Evolutionary conservation across 83 land plant species (phyloP).

Genomic region (Picea abies): DNA sequence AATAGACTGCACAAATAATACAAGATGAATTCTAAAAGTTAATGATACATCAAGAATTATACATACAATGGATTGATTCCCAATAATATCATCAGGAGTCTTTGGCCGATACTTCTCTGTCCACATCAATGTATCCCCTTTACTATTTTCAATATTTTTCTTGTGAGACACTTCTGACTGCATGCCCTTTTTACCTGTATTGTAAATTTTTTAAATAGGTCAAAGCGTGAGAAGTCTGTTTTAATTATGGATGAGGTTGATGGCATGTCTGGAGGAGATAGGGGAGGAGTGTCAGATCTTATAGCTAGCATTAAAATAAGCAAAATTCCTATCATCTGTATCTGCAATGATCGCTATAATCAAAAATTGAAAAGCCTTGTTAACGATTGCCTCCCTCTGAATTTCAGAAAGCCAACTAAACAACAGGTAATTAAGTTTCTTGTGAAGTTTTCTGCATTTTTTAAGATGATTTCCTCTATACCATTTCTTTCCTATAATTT

Average conservation of each 20-base stretch:
- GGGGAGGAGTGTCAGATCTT: slow-evolving; percentile 98
- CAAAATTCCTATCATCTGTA: too few relatives aligned
- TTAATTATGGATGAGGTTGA: slow-evolving; percentile 99
- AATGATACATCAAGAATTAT: background rate
- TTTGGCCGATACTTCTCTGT: slow-evolving; percentile 88
- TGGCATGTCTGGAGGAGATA: slow-evolving; percentile 99
- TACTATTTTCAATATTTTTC: background rate
- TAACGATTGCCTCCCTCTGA: too few relatives aligned
- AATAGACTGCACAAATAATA: background rate
- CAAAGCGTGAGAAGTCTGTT: slow-evolving; percentile 68
- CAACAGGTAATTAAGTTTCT: too few relatives aligned
- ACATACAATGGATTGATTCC: slow-evolving; percentile 86
- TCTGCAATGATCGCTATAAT: too few relatives aligned
- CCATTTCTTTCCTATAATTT: too few relatives aligned
- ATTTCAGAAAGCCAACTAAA: too few relatives aligned
- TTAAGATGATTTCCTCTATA: too few relatives aligned
- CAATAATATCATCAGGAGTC: slow-evolving; percentile 77
- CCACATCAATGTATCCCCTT: slow-evolving; percentile 59
- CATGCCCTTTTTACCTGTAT: background rate
- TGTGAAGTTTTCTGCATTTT: too few relatives aligned
- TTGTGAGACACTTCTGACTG: background rate
- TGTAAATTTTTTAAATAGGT: slow-evolving; percentile 25
- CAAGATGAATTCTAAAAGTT: background rate
- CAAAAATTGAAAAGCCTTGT: too few relatives aligned
- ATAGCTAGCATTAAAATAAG: too few relatives aligned